Base-by-base conservation (phyloP, 345 rosid genomes). In the Boechera divaricarpa region DNA sequence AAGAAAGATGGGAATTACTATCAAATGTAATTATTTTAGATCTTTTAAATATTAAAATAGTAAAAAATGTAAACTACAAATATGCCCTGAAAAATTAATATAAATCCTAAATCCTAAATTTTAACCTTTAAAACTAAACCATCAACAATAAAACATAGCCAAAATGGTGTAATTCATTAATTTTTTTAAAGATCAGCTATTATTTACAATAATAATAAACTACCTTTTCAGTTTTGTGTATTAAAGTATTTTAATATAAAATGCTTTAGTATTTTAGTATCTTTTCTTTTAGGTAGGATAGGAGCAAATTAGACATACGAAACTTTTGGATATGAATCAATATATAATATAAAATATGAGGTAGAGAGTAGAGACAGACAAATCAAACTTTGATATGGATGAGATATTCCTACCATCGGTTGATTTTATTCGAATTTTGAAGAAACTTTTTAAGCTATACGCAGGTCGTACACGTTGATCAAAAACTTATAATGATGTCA, bases 391-490 rank as follows among this genome's bases (percentile, higher is more conserved):
- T 31, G 52, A 44, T 38, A 31, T 58, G 45, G 18, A 38, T 28
- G 44, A 52, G 32, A 63, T 73, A 73, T 73, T 53, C 55, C 55
- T 53, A 63, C 63, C 33, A 41, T 63, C 70, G 26, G 26, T 21
- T 54, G 71, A 64, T 74, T 74, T 61, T 74, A 21, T 74, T 74
- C 71, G 64, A 51, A 5, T 31, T 29, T 49, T 52, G 7, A 39
- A 52, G 21, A 41, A 61, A 29, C 4, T 5, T 73, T 53, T 53
- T 5, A 59, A 59, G 26, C 77, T 28, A 52, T 73, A 24, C 24
- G 76, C 44, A 73, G 29, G 47, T 61, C 21, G 32, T 73, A 39
- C 15, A 73, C 63, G 6, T 35, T 47, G 8, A 52, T 63, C 33
- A 13, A 9, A 7, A 64, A 32, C 56, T 41, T 53, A 18, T 74